Base-by-base conservation (phyloP, 441 rosid genomes). In the Mallotus repandus region DNA sequence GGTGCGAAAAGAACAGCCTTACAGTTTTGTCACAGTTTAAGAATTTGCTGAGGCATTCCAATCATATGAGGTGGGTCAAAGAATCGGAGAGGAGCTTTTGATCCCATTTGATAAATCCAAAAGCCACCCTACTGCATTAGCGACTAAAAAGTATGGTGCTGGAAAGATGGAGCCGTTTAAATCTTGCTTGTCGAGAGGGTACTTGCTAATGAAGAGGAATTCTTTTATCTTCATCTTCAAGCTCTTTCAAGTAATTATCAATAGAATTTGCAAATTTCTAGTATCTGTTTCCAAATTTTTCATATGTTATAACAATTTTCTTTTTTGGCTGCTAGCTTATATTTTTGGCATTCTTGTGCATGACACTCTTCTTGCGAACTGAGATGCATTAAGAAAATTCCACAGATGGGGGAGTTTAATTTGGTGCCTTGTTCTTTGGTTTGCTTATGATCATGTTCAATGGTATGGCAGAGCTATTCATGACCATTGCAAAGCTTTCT, bases 141-240 rank as follows among this genome's bases (percentile, higher is more conserved):
- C 92, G 25, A 86, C 86, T 22, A 71, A 74, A 74, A 86, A 75
- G 73, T 93, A 81, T 65, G 99, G 99, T 22, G 86, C 85, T 77
- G 82, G 85, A 29, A 69, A 74, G 76, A 79, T 74, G 77, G 94
- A 93, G 68, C 75, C 93, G 69, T 19, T 91, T 71, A 91, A 85
- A 77, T 87, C 96, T 73, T 81, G 84, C 83, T 61, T 87, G 65
- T 73, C 96, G 4, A 87, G 99, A 81, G 99, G 93, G 58, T 76
- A 71, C 72, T 73, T 93, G 77, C 92, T 95, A 66, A 90, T 91
- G 93, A 89, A 87, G 85, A 89, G 99, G 78, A 93, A 95, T 84
- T 89, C 97, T 2, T 91, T 93, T 43, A 87, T 95, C 68, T 91
- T 88, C 84, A 73, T 87, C 74, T 93, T 95, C 91, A 93, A 93